phyloP scores from a whole-genome alignment of 192 early-diverging fungal genomes.

The Entrophospora sp. region DNA sequence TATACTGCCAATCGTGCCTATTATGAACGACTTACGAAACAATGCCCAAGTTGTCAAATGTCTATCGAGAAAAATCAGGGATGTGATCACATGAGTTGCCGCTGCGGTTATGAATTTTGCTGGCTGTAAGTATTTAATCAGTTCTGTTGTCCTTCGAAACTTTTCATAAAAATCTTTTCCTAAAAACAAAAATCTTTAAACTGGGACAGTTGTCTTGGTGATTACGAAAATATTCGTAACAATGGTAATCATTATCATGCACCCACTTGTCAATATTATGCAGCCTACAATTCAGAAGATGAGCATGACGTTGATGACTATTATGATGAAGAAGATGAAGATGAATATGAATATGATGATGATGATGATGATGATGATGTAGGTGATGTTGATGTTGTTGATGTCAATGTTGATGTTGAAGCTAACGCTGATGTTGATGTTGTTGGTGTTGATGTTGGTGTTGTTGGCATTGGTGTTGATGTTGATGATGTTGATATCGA shows the following conservation, averaged over 20 bases:
- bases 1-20: background rate
- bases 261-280: conserved; percentile 6
- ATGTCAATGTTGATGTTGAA: background rate
- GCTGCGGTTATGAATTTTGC: conserved; percentile 5
- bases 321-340: background rate
- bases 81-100: conserved; percentile 13
- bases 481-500: no score
- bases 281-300: background rate
- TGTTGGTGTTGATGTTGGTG: no score
- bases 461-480: no score
- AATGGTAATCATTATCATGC: conserved; percentile 2
- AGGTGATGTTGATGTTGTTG: background rate
- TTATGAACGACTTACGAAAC: conserved; percentile 8
- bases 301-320: background rate
- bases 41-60: background rate
- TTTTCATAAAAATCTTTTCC: background rate
- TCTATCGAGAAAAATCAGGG: conserved; percentile 9
- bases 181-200: background rate
- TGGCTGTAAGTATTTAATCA: conserved; percentile 5
- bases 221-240: background rate
- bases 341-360: background rate
- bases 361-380: background rate
- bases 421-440: no score
- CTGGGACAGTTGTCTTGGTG: background rate
- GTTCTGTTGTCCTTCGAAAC: background rate